Evolutionary conservation across 495 filamentous ascomycete species (phyloP).

Genomic region (Antarctomyces pellizariae): DNA sequence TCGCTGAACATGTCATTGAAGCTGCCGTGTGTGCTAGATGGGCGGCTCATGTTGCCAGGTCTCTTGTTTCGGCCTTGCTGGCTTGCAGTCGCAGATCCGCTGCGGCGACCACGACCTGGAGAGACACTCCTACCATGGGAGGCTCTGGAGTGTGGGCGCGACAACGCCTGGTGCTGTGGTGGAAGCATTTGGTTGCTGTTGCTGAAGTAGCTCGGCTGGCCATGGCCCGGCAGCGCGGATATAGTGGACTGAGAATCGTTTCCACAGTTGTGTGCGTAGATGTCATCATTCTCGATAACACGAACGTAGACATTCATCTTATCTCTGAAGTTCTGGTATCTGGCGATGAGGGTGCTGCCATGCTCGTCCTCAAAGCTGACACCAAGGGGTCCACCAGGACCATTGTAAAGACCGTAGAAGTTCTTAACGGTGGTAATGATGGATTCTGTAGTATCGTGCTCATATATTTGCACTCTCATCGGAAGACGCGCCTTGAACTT

Average conservation of each 20-base stretch:
- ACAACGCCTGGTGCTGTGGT: constrained; percentile 29
- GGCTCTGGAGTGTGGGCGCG: constrained; percentile 39
- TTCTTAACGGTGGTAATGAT: constrained; percentile 95
- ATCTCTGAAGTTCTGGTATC: constrained; percentile 80
- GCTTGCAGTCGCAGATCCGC: constrained; percentile 39
- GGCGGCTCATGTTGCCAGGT: constrained; percentile 40
- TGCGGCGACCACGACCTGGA: constrained; percentile 56
- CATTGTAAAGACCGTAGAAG: constrained; percentile 81
- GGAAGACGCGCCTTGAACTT: constrained; percentile 60
- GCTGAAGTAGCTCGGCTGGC: constrained; percentile 10
- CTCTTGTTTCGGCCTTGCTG: constrained; percentile 33
- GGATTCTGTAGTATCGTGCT: constrained; percentile 84
- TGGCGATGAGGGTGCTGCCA: constrained; percentile 72
- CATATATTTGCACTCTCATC: constrained; percentile 75
- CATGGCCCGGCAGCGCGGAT: constrained; percentile 13
- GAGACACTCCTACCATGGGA: constrained; percentile 65
- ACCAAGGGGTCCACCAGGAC: constrained; percentile 34
- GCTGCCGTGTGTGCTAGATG: constrained; percentile 39
- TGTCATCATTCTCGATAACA: constrained; percentile 62
- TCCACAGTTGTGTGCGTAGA: constrained; percentile 22
- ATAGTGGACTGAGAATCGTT: constrained; percentile 22
- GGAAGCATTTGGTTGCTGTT: constrained; percentile 25
- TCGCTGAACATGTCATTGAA: constrained; percentile 36
- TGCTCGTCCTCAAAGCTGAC: constrained; percentile 79
- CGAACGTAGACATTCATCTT: constrained; percentile 80